Conservation (phyloP, 2,329 filamentous ascomycete genomes). For the Macroventuria anomochaeta region DNA sequence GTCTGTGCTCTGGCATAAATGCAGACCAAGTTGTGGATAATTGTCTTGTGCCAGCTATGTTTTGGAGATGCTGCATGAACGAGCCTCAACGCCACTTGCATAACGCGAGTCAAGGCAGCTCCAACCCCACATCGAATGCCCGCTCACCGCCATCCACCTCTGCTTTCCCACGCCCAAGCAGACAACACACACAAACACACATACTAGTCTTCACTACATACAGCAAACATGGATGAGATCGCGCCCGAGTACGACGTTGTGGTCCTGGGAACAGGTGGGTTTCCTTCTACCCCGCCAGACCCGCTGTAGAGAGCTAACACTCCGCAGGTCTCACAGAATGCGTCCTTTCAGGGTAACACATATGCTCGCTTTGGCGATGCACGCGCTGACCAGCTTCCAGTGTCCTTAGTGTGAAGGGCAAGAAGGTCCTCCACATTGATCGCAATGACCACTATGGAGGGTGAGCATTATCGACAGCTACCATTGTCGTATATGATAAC, state of each 20-base stretch:
- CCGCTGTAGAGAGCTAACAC: slow-evolving; percentile 39
- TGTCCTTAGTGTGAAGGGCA: slow-evolving; percentile 96
- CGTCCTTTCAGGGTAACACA: slow-evolving; percentile 87
- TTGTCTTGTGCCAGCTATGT: slow-evolving; percentile 14
- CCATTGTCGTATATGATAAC: slow-evolving; percentile 17
- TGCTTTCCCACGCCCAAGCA: slow-evolving; percentile 27
- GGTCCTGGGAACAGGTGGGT: slow-evolving; percentile 93
- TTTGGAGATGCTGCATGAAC: slow-evolving; percentile 15
- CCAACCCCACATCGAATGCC: slow-evolving; percentile 32
- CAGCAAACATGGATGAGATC: slow-evolving; percentile 87
- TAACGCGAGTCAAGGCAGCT: slow-evolving; percentile 41
- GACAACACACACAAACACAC: slow-evolving; percentile 31
- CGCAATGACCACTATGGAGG: slow-evolving; percentile 98
- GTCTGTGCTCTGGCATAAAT: slow-evolving; percentile 19
- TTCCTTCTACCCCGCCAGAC: slow-evolving; percentile 48
- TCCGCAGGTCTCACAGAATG: slow-evolving; percentile 90
- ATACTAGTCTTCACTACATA: slow-evolving; percentile 22
- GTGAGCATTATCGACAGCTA: slow-evolving; percentile 61
- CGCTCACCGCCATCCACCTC: slow-evolving; percentile 37
- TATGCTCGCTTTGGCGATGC: slow-evolving; percentile 2
- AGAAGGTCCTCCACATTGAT: slow-evolving; percentile 99
- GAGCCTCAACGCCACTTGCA: slow-evolving; percentile 28
- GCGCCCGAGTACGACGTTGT: slow-evolving; percentile 98
- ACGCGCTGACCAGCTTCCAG: slow-evolving; percentile 54
- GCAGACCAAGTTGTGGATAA: slow-evolving; percentile 13